Evolutionary conservation across 1,284 basidiomycete species (phyloP), one percentile per base, ranked within the genome.

Genomic region (Peniophora sp.): DNA sequence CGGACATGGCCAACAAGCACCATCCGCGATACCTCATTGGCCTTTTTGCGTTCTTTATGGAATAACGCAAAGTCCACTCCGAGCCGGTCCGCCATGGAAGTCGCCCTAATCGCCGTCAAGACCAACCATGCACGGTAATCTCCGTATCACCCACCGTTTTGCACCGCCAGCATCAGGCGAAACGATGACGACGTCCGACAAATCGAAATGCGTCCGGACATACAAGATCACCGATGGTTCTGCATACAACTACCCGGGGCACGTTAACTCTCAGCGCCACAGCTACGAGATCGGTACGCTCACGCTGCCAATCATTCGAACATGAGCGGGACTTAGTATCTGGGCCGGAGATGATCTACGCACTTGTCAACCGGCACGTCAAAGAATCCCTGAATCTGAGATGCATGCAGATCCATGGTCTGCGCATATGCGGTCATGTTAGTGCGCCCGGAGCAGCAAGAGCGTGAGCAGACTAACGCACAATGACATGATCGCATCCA

Each of bases 361-460:
- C 67, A 97, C 94, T 97, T 97, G 78, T 99, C 96, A 55, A 99
- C 96, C 15, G 97, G 97, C n/a, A 98, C 96, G 68, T 99, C 96
- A 68, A 99, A 99, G 77, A 99, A 99, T 34, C 97, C 97, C 70
- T 99, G 95, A 57, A 97, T 97, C 65, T 97, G 95, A n/a, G 92
- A 94, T 46, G 95, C 94, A 65, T 97, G 93, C 60, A 97, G 72
- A 71, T 97, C 95, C 94, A 96, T 99, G 24, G 93, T 98, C 96
- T 97, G 61, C 23, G 47, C 14, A 32, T 32, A 32, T 17, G 35
- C 17, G 41, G 27, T 24, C 14, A 36, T 36, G 48, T n/a, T n/a
- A n/a, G n/a, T 22, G 11, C 32, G 34, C 23, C 20, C 22, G 34
- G 44, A 20, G 42, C 9, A 45, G 34, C 22, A 11, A 47, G 15